Evolutionary conservation across 2,329 filamentous ascomycete species (phyloP).

Genomic region (Penicillium sclerotigenum): DNA sequence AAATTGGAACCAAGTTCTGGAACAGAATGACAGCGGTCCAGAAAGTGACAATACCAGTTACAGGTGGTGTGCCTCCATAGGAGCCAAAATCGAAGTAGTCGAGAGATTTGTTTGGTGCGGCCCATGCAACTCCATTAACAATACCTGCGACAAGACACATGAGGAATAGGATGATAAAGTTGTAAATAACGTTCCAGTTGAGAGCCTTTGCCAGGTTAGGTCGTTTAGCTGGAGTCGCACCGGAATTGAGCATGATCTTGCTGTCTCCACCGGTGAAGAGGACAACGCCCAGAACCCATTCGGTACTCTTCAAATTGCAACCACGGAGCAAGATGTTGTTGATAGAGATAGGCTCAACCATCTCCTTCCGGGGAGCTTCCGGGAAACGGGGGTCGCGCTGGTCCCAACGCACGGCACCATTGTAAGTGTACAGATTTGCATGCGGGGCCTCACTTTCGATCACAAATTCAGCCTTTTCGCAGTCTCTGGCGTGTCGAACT

Average conservation of each 20-base stretch:
- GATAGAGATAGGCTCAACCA: slow-evolving; percentile 90
- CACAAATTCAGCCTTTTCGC: slow-evolving; percentile 80
- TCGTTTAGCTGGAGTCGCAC: slow-evolving; percentile 90
- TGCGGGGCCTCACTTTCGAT: slow-evolving; percentile 91
- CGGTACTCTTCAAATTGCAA: slow-evolving; percentile 89
- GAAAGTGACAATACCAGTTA: slow-evolving; percentile 94
- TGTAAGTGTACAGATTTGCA: slow-evolving; percentile 93
- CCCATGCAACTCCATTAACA: slow-evolving; percentile 80
- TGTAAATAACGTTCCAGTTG: slow-evolving; percentile 97
- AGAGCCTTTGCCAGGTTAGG: slow-evolving; percentile 86
- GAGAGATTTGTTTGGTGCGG: slow-evolving; percentile 68
- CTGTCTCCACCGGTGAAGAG: slow-evolving; percentile 94
- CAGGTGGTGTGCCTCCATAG: slow-evolving; percentile 67
- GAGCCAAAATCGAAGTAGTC: slow-evolving; percentile 82
- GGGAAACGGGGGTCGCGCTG: slow-evolving; percentile 66
- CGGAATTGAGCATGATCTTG: slow-evolving; percentile 99
- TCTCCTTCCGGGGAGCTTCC: slow-evolving; percentile 63
- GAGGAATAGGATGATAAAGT: slow-evolving; percentile 81
- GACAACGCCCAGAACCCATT: slow-evolving; percentile 91
- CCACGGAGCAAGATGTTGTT: slow-evolving; percentile 94
- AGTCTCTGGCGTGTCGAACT: slow-evolving; percentile 85
- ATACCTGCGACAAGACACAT: slow-evolving; percentile 88
- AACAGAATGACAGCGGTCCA: slow-evolving; percentile 93
- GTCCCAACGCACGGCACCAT: slow-evolving; percentile 80
- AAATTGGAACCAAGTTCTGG: slow-evolving; percentile 98